Percentiles rank a stretch among this genome's conserved stretches.
Evolutionary conservation across 768 basidiomycete genomes (phyloP).

Genomic region (Amanita phalloides): DNA sequence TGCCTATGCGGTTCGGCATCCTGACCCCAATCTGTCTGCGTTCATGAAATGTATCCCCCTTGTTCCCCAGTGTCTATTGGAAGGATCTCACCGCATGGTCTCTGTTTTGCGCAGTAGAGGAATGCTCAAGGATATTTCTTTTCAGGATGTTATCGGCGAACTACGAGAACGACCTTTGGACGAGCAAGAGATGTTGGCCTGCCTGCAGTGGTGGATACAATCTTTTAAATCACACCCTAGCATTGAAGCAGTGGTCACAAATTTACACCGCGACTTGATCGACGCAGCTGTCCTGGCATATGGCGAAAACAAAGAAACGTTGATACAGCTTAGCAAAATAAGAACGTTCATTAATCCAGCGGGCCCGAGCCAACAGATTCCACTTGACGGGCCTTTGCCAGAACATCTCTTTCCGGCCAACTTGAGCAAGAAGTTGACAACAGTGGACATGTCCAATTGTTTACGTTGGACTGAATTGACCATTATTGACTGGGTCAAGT

Average conservation of each 20-base stretch:
- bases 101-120: constrained; percentile 47
- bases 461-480: constrained; percentile 79
- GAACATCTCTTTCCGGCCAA: constrained; percentile 55
- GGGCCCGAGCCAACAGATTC: constrained; percentile 44
- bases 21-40: constrained; percentile 53
- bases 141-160: constrained; percentile 76
- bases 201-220: constrained; percentile 79
- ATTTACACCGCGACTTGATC: constrained; percentile 51
- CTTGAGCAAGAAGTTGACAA: constrained; percentile 49
- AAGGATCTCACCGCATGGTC: constrained; percentile 50
- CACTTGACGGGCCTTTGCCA: constrained; percentile 68
- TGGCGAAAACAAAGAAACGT: constrained; percentile 32
- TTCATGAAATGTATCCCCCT: constrained; percentile 77
- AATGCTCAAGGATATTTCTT: constrained; percentile 64
- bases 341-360: constrained; percentile 62
- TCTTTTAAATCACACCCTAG: constrained; percentile 23
- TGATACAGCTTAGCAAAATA: constrained; percentile 62
- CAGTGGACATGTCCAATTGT: constrained; percentile 33
- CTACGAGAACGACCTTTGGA: constrained; percentile 58
- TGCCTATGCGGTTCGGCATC: constrained; percentile 60
- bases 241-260: constrained; percentile 23
- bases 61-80: constrained; percentile 49
- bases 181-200: constrained; percentile 68
- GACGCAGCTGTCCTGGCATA: constrained; percentile 56
- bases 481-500: constrained; percentile 63